Evolutionary conservation across 768 basidiomycete genomes (phyloP).

Genomic region (Russula sp.): DNA sequence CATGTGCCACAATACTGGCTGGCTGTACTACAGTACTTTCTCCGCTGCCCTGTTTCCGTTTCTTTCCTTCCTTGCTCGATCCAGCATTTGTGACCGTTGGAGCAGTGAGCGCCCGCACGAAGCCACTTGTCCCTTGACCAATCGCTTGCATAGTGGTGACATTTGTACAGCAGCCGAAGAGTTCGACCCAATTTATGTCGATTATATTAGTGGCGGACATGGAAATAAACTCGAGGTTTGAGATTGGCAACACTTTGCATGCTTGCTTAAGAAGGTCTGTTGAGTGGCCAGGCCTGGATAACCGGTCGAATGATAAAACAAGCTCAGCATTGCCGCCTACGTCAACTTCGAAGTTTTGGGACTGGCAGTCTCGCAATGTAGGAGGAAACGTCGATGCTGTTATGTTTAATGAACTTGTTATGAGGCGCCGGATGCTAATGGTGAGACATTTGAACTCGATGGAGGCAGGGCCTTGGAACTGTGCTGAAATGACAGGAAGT

Average conservation of each 20-base stretch:
- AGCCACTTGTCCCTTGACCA: constrained; percentile 1
- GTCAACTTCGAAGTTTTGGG: neutral
- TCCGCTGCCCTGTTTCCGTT: neutral
- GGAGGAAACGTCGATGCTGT: neutral
- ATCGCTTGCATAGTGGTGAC: neutral
- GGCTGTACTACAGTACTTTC: neutral
- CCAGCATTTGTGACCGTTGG: neutral
- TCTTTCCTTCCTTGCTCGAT: neutral
- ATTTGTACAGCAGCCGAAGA: constrained; percentile 11
- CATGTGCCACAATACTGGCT: neutral
- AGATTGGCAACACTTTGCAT: constrained; percentile 5
- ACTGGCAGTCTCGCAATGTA: neutral
- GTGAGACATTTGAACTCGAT: constrained; percentile 3
- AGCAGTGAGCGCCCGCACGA: constrained; percentile 10
- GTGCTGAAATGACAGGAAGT: constrained; percentile 3
- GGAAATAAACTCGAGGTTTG: constrained; percentile 12
- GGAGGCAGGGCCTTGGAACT: neutral
- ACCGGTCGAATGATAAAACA: neutral
- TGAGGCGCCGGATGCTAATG: neutral
- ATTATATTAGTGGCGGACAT: neutral
- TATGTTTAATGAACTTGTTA: neutral
- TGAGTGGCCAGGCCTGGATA: too few species aligned
- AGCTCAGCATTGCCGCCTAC: neutral
- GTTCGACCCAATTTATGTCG: constrained; percentile 1
- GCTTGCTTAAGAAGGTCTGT: neutral